These are phyloP conservation scores for Lactifluus subvellereus DNA, from an alignment of 768 basidiomycete species.

Conservation along the genomic window DNA sequence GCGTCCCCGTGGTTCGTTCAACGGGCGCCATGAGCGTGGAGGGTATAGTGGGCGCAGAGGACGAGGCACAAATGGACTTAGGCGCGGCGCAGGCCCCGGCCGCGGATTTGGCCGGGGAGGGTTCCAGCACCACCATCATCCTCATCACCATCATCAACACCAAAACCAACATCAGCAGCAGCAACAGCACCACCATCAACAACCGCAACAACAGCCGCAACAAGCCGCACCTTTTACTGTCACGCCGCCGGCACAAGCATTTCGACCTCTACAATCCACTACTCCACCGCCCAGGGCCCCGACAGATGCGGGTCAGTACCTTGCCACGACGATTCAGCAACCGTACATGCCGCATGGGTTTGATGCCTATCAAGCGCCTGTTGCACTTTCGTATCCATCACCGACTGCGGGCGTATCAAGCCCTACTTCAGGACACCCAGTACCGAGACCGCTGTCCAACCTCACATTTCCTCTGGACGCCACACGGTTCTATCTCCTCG, in stretches of 20 bases:
- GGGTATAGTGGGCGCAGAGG: slow-evolving; percentile 23
- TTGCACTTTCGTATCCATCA: slow-evolving; percentile 28
- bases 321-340: slow-evolving; percentile 13
- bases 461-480: slow-evolving; percentile 58
- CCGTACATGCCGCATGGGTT: slow-evolving; percentile 24
- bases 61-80: slow-evolving; percentile 28
- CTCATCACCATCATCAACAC: background rate
- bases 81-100: slow-evolving; percentile 28
- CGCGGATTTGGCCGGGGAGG: slow-evolving; percentile 18
- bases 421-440: slow-evolving; percentile 31
- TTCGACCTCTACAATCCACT: slow-evolving; percentile 26
- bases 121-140: slow-evolving; percentile 6
- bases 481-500: slow-evolving; percentile 62
- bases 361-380: slow-evolving; percentile 28
- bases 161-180: slow-evolving; percentile 5
- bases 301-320: slow-evolving; percentile 25
- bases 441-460: slow-evolving; percentile 44
- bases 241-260: slow-evolving; percentile 20
- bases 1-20: slow-evolving; percentile 34
- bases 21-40: slow-evolving; percentile 21
- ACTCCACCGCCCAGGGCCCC: slow-evolving; percentile 9
- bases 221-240: slow-evolving; percentile 15
- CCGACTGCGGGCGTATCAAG: slow-evolving; percentile 21
- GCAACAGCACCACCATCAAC: background rate
- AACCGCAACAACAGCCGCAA: slow-evolving; percentile 4